phyloP scores from a whole-genome alignment of 805 yeast genomes.

The Yarrowia phangngaensis region DNA sequence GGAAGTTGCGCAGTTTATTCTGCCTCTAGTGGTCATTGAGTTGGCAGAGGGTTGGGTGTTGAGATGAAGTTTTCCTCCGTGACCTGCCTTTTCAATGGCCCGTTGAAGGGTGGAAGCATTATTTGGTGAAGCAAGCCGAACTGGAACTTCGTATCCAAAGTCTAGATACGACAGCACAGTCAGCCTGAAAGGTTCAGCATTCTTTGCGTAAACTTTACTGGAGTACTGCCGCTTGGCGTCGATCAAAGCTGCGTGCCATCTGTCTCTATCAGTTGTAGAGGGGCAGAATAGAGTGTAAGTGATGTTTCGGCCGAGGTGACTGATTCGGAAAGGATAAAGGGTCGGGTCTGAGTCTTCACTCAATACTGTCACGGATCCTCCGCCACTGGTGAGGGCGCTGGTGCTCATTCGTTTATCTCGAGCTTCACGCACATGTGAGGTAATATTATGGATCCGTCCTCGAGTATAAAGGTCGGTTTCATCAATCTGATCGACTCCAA shows the following conservation, averaged over 20 bases:
- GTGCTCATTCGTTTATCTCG: constrained; percentile 27
- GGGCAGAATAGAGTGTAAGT: constrained; percentile 38
- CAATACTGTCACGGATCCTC: constrained; percentile 32
- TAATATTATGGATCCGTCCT: constrained; percentile 34
- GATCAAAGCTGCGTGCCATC: constrained; percentile 55
- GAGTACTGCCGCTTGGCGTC: constrained; percentile 45
- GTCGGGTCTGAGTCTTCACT: constrained; percentile 33
- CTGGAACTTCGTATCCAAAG: constrained; percentile 61
- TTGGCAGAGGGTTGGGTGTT: constrained; percentile 32
- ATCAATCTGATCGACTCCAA: constrained; percentile 50
- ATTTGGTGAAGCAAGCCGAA: constrained; percentile 36
- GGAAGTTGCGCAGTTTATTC: constrained; percentile 44
- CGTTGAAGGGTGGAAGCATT: constrained; percentile 41
- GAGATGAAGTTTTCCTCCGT: constrained; percentile 28
- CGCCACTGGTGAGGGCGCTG: neutral
- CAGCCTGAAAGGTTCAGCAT: constrained; percentile 53
- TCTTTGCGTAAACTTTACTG: constrained; percentile 38
- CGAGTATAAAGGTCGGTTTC: constrained; percentile 16
- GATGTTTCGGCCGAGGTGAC: constrained; percentile 40
- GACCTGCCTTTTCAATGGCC: constrained; percentile 33
- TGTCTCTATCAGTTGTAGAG: constrained; percentile 46
- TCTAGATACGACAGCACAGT: constrained; percentile 52
- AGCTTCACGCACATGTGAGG: constrained; percentile 30
- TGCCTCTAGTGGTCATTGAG: constrained; percentile 3
- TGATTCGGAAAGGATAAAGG: constrained; percentile 39